Evolutionary conservation across 1,284 basidiomycete species (phyloP), one percentile per base, ranked within the genome.

Genomic region (Phellopilus nigrolimitatus): DNA sequence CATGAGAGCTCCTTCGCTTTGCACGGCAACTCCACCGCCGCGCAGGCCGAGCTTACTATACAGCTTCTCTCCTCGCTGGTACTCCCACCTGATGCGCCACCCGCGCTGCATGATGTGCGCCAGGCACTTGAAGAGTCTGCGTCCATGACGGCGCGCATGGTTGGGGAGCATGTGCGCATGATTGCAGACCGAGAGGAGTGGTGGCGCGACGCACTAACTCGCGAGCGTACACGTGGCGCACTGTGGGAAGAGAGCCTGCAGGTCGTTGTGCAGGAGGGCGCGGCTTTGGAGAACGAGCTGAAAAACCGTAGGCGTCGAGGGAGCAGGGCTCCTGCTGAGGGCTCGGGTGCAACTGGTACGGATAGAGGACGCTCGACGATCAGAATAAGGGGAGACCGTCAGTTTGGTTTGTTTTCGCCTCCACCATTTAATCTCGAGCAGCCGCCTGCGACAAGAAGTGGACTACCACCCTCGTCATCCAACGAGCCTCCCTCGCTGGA

Each of bases 191-290:
- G 95, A n/a, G 95, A 97, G 61, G 75, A 79, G 39, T 97, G 87
- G 81, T 91, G 84, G 71, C 70, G 71, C 44, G 69, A 69, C 30
- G 71, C 78, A 53, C 72, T 91, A 12, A 73, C 75, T 57, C 73
- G 75, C 17, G 93, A 97, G 63, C 75, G 80, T 43, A 80, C 84
- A 63, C 76, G 90, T 12, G 54, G 54, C 17, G 50, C 54, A n/a
- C 27, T 95, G 17, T 97, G 95, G 95, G 94, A 97, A 68, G 89
- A 95, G 67, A 95, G 91, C 66, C 71, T 98, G 62, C 82, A 87
- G 47, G 79, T 82, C 0, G 88, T 97, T 2, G 93, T 94, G 0
- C 75, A 80, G 51, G 91, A 97, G 64, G 92, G 95, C 36, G 91
- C 91, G 58, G 79, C 77, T 24, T 77, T 97, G 41, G 95, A 98